Base-by-base conservation (phyloP, 805 yeast species). In the Maudiozyma turicensis region DNA sequence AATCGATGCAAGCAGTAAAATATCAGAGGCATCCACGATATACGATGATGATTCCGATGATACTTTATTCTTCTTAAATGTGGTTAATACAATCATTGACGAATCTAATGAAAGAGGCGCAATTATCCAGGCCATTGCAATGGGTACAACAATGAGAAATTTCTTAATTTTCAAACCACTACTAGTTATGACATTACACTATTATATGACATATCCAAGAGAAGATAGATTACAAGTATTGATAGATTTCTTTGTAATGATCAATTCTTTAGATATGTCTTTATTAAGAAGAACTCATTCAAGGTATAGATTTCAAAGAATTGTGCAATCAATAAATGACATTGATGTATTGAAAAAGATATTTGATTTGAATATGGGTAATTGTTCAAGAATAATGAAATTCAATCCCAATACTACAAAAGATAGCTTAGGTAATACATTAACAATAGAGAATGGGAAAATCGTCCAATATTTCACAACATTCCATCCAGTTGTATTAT, bases 111-210 rank as follows among this genome's bases (percentile, higher is more conserved):
- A 70, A 47, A 69, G 90, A 56, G 89, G 89, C 1, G 76, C 81
- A 2, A 66, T 68, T 14, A 80, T 84, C 49, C 78, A 76, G 57
- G 70, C 86, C 2, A 67, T 84, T 49, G 77, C 84, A 6, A 64
- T 84, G 8, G 74, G 82, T 1, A 80, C 88, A 2, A 67, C 71
- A 11, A 64, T 78, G 46, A 63, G 72, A 35, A 78, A 71, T 58
- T 79, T 80, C 60, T 74, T 74, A 50, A 72, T 75, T 38, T 80
- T 81, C 65, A 78, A 76, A 57, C 87, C 86, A 7, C 56, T 82
- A 47, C 58, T 83, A 40, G 61, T 77, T 43, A 71, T 78, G 35
- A 71, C 81, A 5, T 67, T 82, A 42, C 81, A 62, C 29, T 45
- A 46, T 5, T 66, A 65, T 44, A 58, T 67, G 53, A 39, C 50